Evolutionary conservation across 352 stramenopile species (phyloP), one percentile per base, ranked within the genome.

Genomic region (Globisporangium acanthophoron): DNA sequence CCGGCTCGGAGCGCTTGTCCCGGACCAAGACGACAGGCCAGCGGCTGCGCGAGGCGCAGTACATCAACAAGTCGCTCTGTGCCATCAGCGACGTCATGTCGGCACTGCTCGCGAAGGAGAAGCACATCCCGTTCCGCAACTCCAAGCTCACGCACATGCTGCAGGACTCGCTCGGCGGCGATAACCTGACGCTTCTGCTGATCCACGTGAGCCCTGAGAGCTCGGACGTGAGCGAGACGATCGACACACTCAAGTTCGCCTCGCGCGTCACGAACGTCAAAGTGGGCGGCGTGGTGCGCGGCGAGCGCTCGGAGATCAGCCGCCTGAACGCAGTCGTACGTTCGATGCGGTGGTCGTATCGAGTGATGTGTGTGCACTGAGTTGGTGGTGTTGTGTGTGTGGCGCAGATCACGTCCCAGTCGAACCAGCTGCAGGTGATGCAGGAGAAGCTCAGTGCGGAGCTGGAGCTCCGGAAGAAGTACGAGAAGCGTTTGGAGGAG

Each of bases 71-170:
- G 61, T 93, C 83, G 51, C 71, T 95, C 1, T 68, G 78, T 13
- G 83, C 85, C 7, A 64, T 95, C 20, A 76, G 74, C 9, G 82
- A 95, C 52, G 85, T 95, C 8, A 61, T 93, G 39, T 64, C 73
- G 8, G 77, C 84, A 15, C 59, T 92, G 37, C 59, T 84, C 35
- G 76, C 78, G 1, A 89, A 88, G 64, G 82, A 94, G 21, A 90
- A 91, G 27, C 82, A 93, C 62, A 73, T 95, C 3, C 85, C 84
- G 49, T 95, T 86, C 55, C 72, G 86, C 13, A 93, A 95, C 54
- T 88, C 81, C 12, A 95, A 95, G 66, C 74, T 95, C 24, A 95
- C 86, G 20, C 80, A 92, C 58, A 58, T 95, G 59, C 66, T 95
- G 31, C 85, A 93, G 54, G 81, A 92, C 45, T 88, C 80, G 31